Evolutionary conservation across 768 basidiomycete genomes (phyloP).

Genomic region (Lyophyllum shimeji): DNA sequence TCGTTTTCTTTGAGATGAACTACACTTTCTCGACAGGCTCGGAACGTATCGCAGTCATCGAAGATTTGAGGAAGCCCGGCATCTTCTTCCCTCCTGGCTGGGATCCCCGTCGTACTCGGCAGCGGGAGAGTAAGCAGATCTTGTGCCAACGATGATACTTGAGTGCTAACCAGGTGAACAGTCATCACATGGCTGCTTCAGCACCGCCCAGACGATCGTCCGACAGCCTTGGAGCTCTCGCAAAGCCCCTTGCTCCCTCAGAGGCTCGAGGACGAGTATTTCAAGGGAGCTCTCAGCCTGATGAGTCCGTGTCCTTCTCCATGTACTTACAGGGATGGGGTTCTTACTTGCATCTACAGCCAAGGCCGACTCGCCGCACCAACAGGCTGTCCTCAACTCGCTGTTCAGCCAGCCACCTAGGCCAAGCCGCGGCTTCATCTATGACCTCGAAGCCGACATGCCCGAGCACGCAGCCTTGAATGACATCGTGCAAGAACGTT

Average conservation of each 20-base stretch:
- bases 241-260: constrained; percentile 77
- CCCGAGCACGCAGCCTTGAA: constrained; percentile 73
- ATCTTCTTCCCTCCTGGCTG: constrained; percentile 80
- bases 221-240: constrained; percentile 80
- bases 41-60: constrained; percentile 83
- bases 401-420: constrained; percentile 75
- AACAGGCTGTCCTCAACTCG: constrained; percentile 73
- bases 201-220: constrained; percentile 77
- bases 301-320: constrained; percentile 54
- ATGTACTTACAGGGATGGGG: background rate
- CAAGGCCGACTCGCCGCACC: constrained; percentile 79
- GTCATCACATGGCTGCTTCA: constrained; percentile 81
- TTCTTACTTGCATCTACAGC: constrained; percentile 36
- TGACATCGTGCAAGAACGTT: constrained; percentile 72
- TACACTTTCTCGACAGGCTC: constrained; percentile 77
- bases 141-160: background rate
- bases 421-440: constrained; percentile 65
- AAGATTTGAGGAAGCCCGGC: constrained; percentile 68
- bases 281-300: constrained; percentile 72
- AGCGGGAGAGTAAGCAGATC: constrained; percentile 62
- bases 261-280: constrained; percentile 81
- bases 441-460: constrained; percentile 67
- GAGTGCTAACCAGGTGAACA: constrained; percentile 23
- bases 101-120: constrained; percentile 58
- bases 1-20: constrained; percentile 98